Evolutionary conservation across 2,329 filamentous ascomycete species (phyloP).

Genomic region (Onygena corvina): DNA sequence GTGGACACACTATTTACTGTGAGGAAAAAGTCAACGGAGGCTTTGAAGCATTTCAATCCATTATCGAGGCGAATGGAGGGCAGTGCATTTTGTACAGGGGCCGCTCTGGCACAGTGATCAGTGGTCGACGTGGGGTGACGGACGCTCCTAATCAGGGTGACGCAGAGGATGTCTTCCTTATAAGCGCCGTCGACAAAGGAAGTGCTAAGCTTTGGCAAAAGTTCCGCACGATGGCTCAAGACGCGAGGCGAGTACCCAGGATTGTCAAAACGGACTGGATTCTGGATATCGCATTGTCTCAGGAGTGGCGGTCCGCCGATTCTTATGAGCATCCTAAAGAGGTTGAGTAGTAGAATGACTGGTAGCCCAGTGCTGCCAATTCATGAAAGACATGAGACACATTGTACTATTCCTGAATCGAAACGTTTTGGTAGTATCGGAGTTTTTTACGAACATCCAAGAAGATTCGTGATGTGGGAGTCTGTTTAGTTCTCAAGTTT

Average conservation of each 20-base stretch:
- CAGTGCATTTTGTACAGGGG: constrained; percentile 66
- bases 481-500: too few relatives aligned
- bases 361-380: neutral
- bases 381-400: neutral
- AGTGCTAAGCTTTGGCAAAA: constrained; percentile 67
- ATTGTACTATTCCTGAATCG: neutral
- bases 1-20: constrained; percentile 70
- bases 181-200: constrained; percentile 54
- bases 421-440: neutral
- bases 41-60: constrained; percentile 69
- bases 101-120: constrained; percentile 55
- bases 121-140: constrained; percentile 41
- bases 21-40: constrained; percentile 69
- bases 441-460: too few relatives aligned
- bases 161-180: constrained; percentile 63
- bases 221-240: constrained; percentile 67
- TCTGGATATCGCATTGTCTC: constrained; percentile 76
- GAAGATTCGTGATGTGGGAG: neutral
- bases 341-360: constrained; percentile 11
- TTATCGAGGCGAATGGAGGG: constrained; percentile 80
- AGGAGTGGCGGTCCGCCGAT: constrained; percentile 58
- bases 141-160: constrained; percentile 35
- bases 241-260: constrained; percentile 65
- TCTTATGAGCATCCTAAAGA: constrained; percentile 42
- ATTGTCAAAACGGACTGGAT: constrained; percentile 85